These are phyloP conservation scores for Cryptococcus sp. DNA, from an alignment of 1,284 basidiomycete genomes.

Conservation along the genomic window DNA sequence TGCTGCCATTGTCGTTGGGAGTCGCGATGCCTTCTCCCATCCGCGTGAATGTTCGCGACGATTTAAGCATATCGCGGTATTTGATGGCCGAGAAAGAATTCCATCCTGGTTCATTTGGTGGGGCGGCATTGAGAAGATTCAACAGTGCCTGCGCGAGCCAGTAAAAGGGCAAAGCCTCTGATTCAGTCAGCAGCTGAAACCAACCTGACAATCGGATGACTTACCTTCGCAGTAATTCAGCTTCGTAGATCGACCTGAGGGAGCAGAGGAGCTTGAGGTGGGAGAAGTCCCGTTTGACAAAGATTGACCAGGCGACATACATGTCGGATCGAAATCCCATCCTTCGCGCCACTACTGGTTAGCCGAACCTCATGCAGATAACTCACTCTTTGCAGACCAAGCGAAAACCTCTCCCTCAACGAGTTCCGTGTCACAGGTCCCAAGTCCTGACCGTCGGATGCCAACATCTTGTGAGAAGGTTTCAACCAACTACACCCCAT, in stretches of 20 bases:
- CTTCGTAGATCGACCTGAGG: conserved; percentile 1
- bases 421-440: conserved; percentile 28
- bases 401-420: conserved; percentile 30
- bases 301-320: conserved; percentile 12
- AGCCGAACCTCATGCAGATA: neutral
- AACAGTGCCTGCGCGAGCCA: conserved; percentile 48
- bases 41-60: conserved; percentile 40
- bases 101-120: conserved; percentile 21
- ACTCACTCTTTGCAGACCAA: conserved; percentile 39
- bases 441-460: conserved; percentile 30
- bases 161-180: conserved; percentile 50
- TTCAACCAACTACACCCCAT: conserved; percentile 31
- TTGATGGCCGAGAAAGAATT: conserved; percentile 34
- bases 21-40: conserved; percentile 32
- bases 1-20: neutral
- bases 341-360: conserved; percentile 46
- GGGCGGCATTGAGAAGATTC: conserved; percentile 32
- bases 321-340: conserved; percentile 49
- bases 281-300: neutral
- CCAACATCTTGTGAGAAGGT: conserved; percentile 27
- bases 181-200: conserved; percentile 2
- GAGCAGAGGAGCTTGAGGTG: neutral
- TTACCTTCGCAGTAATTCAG: conserved; percentile 42
- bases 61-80: conserved; percentile 43
- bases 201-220: conserved; percentile 1